Evolutionary conservation across 2,329 filamentous ascomycete genomes (phyloP), one percentile per base, ranked within the genome.

Genomic region (Rhexocercosporidium sp.): DNA sequence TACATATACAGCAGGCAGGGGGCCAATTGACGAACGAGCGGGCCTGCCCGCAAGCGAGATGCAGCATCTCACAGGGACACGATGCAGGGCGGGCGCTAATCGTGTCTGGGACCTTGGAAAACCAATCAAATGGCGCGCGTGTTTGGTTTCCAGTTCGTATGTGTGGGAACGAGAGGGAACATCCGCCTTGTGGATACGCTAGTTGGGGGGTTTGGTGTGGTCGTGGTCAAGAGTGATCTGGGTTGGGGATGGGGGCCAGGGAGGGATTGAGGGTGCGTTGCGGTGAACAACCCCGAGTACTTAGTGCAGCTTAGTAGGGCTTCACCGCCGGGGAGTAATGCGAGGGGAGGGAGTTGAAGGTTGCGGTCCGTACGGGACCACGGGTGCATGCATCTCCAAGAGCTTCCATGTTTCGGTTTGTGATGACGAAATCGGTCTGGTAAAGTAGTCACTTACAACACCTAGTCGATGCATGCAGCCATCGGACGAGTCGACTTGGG

Each of bases 41-140:
- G 37, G 39, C 39, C 25, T 46, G 53, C 39, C 57, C 39, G 39
- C 39, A 31, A 60, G 57, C 57, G 57, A 60, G 22, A n/a, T 60
- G 57, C 57, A 60, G 57, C 39, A 60, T 60, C 39, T 27, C 4
- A 39, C 57, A 44, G 25, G 39, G 57, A 8, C n/a, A 2, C 27
- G 37, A 39, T 60, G 57, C 57, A 60, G 25, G 44, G 57, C 57
- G 57, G 57, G 57, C 57, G 57, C 57, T 60, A 60, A 60, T 47
- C 2, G 39, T 22, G n/a, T 41, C 22, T 18, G 57, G 57, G 27
- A 57, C 34, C 34, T 12, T n/a, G 11, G 53, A 22, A 7, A 14
- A 20, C 54, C 31, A 39, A 57, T 37, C 11, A 57, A 39, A 22
- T 8, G 31, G 34, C 39, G 22, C 20, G 27, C 12, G 11, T 27